phyloP scores from a whole-genome alignment of 768 basidiomycete genomes.

The Suillus subluteus region DNA sequence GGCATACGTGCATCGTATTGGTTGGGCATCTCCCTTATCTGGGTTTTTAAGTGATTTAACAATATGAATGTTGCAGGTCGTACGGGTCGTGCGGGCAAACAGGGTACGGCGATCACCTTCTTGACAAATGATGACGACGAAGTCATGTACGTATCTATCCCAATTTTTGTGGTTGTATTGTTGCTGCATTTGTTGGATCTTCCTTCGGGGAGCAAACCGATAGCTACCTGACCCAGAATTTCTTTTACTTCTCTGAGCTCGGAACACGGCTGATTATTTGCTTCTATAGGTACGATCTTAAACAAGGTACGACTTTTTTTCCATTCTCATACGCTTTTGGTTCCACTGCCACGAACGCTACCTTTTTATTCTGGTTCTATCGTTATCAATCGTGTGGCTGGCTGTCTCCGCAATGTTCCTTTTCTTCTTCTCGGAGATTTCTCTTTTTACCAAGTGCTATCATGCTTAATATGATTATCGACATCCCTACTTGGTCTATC shows the following conservation, averaged over 20 bases:
- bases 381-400: background rate
- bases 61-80: constrained; percentile 61
- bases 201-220: constrained; percentile 8
- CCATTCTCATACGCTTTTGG: constrained; percentile 10
- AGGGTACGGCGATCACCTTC: constrained; percentile 94
- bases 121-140: constrained; percentile 95
- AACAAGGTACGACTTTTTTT: constrained; percentile 64
- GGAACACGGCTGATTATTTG: constrained; percentile 11
- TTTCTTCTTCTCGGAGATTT: constrained; percentile 18
- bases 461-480: background rate
- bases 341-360: constrained; percentile 9
- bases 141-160: constrained; percentile 75
- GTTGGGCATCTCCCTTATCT: constrained; percentile 46
- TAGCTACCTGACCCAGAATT: background rate
- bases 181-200: constrained; percentile 7
- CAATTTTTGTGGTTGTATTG: background rate
- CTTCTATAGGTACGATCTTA: constrained; percentile 84
- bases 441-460: constrained; percentile 10
- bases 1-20: constrained; percentile 97
- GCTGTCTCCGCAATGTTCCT: background rate
- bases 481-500: background rate
- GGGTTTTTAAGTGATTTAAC: constrained; percentile 12
- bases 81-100: constrained; percentile 97
- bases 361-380: constrained; percentile 14
- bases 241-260: constrained; percentile 1